phyloP scores from a whole-genome alignment of 441 rosid species.

The Pelargonium cotyledonis region DNA sequence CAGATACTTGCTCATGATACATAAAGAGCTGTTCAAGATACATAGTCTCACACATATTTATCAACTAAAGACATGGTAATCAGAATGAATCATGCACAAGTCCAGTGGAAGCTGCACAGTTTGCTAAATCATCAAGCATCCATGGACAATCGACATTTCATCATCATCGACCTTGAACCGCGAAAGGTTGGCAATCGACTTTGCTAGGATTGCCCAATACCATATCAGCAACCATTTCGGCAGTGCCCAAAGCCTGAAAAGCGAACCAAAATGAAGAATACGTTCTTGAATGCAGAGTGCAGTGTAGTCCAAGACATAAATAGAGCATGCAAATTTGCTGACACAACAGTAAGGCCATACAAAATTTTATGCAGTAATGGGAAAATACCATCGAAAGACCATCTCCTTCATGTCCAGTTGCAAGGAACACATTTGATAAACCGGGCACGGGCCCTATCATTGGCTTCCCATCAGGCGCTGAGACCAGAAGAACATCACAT shows the following conservation, averaged over 20 bases:
- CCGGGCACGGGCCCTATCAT: constrained; percentile 67
- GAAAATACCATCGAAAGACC: constrained; percentile 77
- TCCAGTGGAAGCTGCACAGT: too few relatives aligned
- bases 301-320: neutral
- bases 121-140: neutral
- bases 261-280: constrained; percentile 14
- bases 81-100: too few relatives aligned
- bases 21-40: too few relatives aligned
- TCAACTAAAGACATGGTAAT: too few relatives aligned
- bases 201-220: constrained; percentile 47
- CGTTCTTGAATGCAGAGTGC: neutral
- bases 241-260: constrained; percentile 81
- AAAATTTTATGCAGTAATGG: neutral
- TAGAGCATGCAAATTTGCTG: neutral
- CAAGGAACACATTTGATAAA: constrained; percentile 55
- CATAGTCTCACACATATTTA: too few relatives aligned
- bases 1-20: too few relatives aligned
- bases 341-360: neutral
- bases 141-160: neutral
- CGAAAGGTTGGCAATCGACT: constrained; percentile 47
- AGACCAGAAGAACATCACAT: constrained; percentile 15
- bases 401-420: constrained; percentile 92
- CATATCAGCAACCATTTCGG: constrained; percentile 79
- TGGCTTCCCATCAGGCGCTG: constrained; percentile 95
- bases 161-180: constrained; percentile 43